phyloP scores from a whole-genome alignment of 2,329 filamentous ascomycete species.

The Fusarium irregulare region DNA sequence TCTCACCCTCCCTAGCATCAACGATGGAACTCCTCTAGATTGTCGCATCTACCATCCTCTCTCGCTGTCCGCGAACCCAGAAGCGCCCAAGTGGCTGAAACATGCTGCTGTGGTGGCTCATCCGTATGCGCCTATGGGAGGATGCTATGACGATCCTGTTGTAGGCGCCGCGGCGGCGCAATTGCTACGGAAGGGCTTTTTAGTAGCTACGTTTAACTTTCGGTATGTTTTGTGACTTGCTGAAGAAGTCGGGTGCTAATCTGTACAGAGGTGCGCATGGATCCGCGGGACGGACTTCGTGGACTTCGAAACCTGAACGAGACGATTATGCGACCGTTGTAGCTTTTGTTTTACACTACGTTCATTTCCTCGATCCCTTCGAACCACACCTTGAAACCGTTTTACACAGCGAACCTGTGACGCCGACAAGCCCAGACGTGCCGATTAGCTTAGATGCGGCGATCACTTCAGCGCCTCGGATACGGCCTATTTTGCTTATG shows the following conservation, averaged over 20 bases:
- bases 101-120: slow-evolving; percentile 80
- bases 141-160: slow-evolving; percentile 83
- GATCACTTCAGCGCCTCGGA: not conserved
- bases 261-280: slow-evolving; percentile 75
- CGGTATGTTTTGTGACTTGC: slow-evolving; percentile 62
- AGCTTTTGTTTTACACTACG: slow-evolving; percentile 82
- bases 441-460: not conserved
- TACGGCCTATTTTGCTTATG: slow-evolving; percentile 64
- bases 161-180: slow-evolving; percentile 74
- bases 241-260: slow-evolving; percentile 17
- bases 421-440: slow-evolving; percentile 4
- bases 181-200: slow-evolving; percentile 75
- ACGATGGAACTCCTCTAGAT: slow-evolving; percentile 80
- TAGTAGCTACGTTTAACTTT: slow-evolving; percentile 93
- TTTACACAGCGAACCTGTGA: slow-evolving; percentile 7
- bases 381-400: slow-evolving; percentile 19
- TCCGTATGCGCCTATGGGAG: slow-evolving; percentile 90
- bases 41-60: slow-evolving; percentile 84
- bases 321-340: slow-evolving; percentile 85
- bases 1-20: slow-evolving; percentile 85
- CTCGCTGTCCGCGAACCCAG: slow-evolving; percentile 53
- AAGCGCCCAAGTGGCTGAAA: slow-evolving; percentile 56
- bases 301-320: slow-evolving; percentile 84
- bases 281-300: slow-evolving; percentile 84
- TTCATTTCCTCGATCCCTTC: slow-evolving; percentile 67